These are phyloP conservation scores for Diaporthe helianthi DNA, from an alignment of 2,329 filamentous ascomycete species.

Conservation along the genomic window DNA sequence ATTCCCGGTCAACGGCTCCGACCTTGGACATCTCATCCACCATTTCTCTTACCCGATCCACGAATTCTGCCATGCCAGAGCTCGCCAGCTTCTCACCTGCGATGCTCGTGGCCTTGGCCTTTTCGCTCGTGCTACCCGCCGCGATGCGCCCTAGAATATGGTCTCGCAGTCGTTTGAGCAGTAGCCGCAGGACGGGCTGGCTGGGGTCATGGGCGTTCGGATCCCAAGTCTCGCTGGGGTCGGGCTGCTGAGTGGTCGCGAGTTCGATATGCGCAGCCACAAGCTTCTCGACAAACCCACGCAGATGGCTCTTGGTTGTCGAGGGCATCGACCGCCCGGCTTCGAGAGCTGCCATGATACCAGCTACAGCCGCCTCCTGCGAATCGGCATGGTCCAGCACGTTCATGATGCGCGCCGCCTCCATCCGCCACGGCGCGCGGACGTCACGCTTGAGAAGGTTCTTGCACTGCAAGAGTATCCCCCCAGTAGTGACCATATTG, in stretches of 20 bases:
- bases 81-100: conserved; percentile 74
- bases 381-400: conserved; percentile 66
- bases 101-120: conserved; percentile 71
- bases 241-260: conserved; percentile 27
- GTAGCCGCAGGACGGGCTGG: conserved; percentile 68
- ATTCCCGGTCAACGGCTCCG: conserved; percentile 70
- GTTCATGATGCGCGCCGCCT: conserved; percentile 73
- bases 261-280: conserved; percentile 55
- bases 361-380: conserved; percentile 63
- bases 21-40: conserved; percentile 72
- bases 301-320: conserved; percentile 66
- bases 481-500: conserved; percentile 74
- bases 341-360: conserved; percentile 68
- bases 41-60: conserved; percentile 71
- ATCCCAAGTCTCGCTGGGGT: conserved; percentile 30
- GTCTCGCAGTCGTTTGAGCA: conserved; percentile 70
- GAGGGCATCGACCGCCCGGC: conserved; percentile 68
- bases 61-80: conserved; percentile 76
- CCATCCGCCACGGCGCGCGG: conserved; percentile 76
- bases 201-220: conserved; percentile 47
- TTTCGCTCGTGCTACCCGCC: conserved; percentile 72
- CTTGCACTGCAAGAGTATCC: conserved; percentile 80
- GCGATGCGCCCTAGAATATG: conserved; percentile 71
- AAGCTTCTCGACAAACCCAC: conserved; percentile 64
- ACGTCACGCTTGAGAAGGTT: conserved; percentile 84